Conservation (phyloP, 148 eudicot genomes). For the Cornus florida region DNA sequence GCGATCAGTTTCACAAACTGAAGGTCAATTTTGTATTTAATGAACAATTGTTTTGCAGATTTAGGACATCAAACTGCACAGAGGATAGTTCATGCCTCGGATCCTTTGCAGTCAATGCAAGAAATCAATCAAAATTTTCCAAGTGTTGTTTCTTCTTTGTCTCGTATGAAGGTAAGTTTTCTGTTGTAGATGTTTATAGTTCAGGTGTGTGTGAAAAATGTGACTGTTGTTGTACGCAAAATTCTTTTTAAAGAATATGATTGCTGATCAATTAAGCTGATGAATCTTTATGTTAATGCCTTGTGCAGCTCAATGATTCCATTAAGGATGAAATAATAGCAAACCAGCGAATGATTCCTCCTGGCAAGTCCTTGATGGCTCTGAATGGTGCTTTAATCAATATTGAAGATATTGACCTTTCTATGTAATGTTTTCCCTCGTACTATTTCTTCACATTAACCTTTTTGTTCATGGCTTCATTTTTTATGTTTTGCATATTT, state of each 20-base stretch:
- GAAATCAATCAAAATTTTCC: conserved; percentile 98
- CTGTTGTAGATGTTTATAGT: conserved; percentile 5
- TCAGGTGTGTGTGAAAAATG: not conserved
- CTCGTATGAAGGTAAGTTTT: conserved; percentile 80
- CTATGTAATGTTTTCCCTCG: conserved; percentile 60
- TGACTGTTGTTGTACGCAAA: not conserved
- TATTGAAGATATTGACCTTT: conserved; percentile 94
- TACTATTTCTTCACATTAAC: not conserved
- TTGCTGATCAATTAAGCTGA: not conserved
- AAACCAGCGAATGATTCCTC: conserved; percentile 98
- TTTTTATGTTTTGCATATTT: not conserved
- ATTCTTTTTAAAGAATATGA: not conserved
- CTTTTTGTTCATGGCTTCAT: conserved; percentile 1
- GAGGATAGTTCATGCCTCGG: conserved; percentile 92
- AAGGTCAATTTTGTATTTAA: not conserved
- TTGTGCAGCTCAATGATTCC: conserved; percentile 81
- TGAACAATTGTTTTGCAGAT: conserved; percentile 43
- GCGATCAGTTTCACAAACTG: conserved; percentile 1
- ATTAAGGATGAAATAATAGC: conserved; percentile 94
- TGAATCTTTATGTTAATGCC: conserved; percentile 16
- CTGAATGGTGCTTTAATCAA: conserved; percentile 87
- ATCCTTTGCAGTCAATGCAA: conserved; percentile 95
- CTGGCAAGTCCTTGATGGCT: conserved; percentile 97
- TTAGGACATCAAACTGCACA: conserved; percentile 99
- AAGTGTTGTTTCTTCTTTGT: conserved; percentile 88